Evolutionary conservation across 441 rosid species (phyloP), one percentile per base, ranked within the genome.

Genomic region (Iberis amara): DNA sequence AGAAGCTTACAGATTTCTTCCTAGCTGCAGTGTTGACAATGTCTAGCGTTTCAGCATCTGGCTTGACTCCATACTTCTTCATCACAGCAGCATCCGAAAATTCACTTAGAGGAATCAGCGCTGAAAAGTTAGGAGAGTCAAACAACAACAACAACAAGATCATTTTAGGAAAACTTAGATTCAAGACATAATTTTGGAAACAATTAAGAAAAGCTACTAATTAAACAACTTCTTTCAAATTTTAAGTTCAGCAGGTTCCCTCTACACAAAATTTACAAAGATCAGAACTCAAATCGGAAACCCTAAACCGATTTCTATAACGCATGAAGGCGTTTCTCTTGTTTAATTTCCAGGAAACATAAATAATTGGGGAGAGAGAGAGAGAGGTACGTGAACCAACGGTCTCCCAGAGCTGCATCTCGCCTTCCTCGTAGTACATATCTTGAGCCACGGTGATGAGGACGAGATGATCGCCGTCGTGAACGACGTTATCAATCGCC

Each of bases 371-470:
- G 27, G 21, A 10, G 27, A n/a, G 46, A 15, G 14, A 30, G 47
- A 28, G 4, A 36, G 31, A 4, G 11, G 4, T 81, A 88, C 98
- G 99, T 39, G 96, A 80, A 41, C 99, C 99, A 28, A 82, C 79
- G 78, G 49, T 70, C 57, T 43, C 85, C 99, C 97, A 92, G 57
- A 92, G 96, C 77, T 82, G 97, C 75, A 72, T 68, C 83, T 86
- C 89, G 59, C 99, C 96, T 9, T 65, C 70, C 54, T 89, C 97
- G 64, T 86, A 82, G 57, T 68, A n/a, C 5, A 70, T 76, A 18
- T 77, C 84, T 3, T 77, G 83, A 47, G 47, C 77, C 5, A 84
- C 55, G 51, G 73, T 65, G 39, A 92, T 28, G 36, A 92, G 90
- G 64, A 89, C 73, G 14, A 89, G 84, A 64, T 84, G 69, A 73